Conservation (phyloP, 441 rosid genomes). For the Pelargonium myrrhifolium region DNA sequence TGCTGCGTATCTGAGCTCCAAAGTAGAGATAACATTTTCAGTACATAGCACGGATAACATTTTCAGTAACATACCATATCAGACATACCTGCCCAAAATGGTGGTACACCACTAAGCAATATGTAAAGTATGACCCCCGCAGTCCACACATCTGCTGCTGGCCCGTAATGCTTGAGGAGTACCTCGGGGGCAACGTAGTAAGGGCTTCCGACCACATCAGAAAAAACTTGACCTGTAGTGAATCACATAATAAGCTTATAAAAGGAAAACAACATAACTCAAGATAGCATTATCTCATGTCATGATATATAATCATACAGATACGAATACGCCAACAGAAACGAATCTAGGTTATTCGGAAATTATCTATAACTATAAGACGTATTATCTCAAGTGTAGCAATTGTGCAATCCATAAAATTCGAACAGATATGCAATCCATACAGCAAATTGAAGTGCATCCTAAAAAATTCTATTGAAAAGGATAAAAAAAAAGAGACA, state of each 20-base stretch:
- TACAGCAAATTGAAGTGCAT: no score
- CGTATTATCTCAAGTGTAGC: not conserved
- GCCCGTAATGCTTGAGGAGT: conserved; percentile 72
- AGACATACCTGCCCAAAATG: conserved; percentile 86
- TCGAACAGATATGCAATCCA: no score
- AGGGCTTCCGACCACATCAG: conserved; percentile 92
- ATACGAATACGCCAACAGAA: not conserved
- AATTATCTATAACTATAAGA: not conserved
- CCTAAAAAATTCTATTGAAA: no score
- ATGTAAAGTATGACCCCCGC: conserved; percentile 94
- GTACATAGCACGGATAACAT: conserved; percentile 17
- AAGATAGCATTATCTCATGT: not conserved
- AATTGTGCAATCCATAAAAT: not conserved
- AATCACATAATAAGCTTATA: not conserved
- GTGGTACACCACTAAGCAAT: conserved; percentile 85
- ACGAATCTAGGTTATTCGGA: not conserved
- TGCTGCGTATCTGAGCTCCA: conserved; percentile 72
- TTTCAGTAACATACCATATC: not conserved
- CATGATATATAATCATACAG: not conserved
- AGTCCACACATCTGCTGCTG: conserved; percentile 94
- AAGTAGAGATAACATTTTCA: not conserved
- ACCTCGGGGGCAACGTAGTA: conserved; percentile 99
- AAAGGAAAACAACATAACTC: not conserved
- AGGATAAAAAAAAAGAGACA: no score
- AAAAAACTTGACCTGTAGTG: conserved; percentile 63